phyloP scores from a whole-genome alignment of 352 stramenopile species.

The Nothophytophthora sp. region DNA sequence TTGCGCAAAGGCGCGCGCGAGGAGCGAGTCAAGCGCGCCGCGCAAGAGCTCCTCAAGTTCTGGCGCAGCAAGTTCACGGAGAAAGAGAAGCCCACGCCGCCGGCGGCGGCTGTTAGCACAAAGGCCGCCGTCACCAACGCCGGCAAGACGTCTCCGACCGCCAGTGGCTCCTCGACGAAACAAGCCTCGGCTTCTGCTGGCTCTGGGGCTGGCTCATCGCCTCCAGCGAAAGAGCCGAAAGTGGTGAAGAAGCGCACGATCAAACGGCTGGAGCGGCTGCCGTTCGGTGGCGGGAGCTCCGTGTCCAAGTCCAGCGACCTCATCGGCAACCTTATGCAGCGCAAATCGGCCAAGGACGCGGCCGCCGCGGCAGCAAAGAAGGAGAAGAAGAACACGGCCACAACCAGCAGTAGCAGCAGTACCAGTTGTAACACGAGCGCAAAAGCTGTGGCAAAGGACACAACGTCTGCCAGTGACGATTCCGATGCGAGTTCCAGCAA shows the following conservation, averaged over 20 bases:
- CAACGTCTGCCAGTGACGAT: background rate
- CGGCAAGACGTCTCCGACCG: constrained; percentile 13
- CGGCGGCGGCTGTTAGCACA: constrained; percentile 21
- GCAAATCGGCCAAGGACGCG: constrained; percentile 78
- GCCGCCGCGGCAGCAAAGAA: constrained; percentile 26
- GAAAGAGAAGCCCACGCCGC: constrained; percentile 57
- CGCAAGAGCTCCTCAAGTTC: constrained; percentile 86
- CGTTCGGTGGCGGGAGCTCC: constrained; percentile 51
- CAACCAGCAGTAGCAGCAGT: constrained; percentile 20
- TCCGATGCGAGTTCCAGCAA: background rate
- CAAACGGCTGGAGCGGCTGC: constrained; percentile 76
- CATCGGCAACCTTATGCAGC: constrained; percentile 84
- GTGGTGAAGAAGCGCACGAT: constrained; percentile 67
- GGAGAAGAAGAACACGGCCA: constrained; percentile 41
- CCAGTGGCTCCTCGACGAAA: constrained; percentile 20
- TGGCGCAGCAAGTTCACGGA: constrained; percentile 86
- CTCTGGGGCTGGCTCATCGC: constrained; percentile 9
- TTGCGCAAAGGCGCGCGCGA: constrained; percentile 78
- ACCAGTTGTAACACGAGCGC: constrained; percentile 12
- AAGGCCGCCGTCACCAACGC: constrained; percentile 7
- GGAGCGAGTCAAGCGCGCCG: constrained; percentile 76
- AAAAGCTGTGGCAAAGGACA: constrained; percentile 9
- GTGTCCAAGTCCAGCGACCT: constrained; percentile 79
- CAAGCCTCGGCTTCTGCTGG: constrained; percentile 12
- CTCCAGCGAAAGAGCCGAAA: constrained; percentile 35